Evolutionary conservation across 306 rosid genomes (phyloP), one percentile per base, ranked within the genome.

Genomic region (Gillenia trifoliata): DNA sequence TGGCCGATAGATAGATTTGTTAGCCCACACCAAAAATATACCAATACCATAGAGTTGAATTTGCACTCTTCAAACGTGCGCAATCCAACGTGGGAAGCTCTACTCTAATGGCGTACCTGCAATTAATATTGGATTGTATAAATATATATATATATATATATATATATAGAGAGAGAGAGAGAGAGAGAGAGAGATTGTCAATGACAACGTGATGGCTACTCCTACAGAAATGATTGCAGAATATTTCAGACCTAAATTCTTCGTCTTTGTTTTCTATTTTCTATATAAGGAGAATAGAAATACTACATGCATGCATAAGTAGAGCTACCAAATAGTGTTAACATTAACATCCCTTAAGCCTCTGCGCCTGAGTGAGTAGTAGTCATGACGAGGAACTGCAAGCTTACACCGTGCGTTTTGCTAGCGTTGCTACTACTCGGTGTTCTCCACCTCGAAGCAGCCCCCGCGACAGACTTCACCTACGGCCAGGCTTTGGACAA

Each of bases 401-500:
- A 59, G 59, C 22, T 62, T 65, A 19, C 64, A 29, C 65, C 50
- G 11, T 36, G 29, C 54, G 40, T 64, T 57, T 64, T 83, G 77
- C 49, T 75, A 69, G 74, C 74, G 17, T 12, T 57, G 25, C 11
- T 85, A 50, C 64, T 87, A 33, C 11, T 73, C 20, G 73, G 77
- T 50, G 11, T 79, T 57, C 52, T 84, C 72, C 61, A 19, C 12
- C 60, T 79, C 7, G 76, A 75, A 5, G 79, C 56, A 25, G 78
- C 83, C 67, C 8, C 70, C 0, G 77, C 77, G 2, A 66, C 82
- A 10, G 84, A 34, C 9, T 81, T 84, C 77, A 81, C 86, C 85
- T 93, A 90, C 28, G 90, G 90, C 4, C 90, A 83, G 12, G 98
- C 97, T 19, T 81, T 91, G 30, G 96, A 91, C 81, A 81, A 89